Conservation (phyloP, 2,329 filamentous ascomycete species). For the Talaromyces amestolkiae region DNA sequence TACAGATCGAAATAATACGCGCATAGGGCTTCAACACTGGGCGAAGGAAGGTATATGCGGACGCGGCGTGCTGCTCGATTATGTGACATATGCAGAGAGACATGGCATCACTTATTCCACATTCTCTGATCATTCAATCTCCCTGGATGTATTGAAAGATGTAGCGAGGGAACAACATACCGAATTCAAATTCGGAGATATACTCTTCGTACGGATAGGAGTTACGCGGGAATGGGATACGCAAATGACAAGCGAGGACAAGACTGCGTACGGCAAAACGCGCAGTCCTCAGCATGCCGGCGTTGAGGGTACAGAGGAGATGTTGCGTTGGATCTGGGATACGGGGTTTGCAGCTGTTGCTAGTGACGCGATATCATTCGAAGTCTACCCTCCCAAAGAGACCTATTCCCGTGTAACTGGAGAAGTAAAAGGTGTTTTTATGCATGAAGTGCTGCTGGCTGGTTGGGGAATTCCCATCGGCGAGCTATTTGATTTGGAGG, state of each 20-base stretch:
- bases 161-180: conserved; percentile 45
- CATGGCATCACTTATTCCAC: conserved; percentile 41
- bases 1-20: conserved; percentile 41
- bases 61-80: conserved; percentile 54
- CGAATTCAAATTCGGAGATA: conserved; percentile 51
- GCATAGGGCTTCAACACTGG: conserved; percentile 32
- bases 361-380: conserved; percentile 57
- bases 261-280: conserved; percentile 34
- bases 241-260: conserved; percentile 34
- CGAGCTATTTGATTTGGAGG: conserved; percentile 49
- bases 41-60: conserved; percentile 30
- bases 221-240: conserved; percentile 43
- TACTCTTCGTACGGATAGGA: conserved; percentile 51
- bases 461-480: conserved; percentile 53
- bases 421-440: conserved; percentile 30
- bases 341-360: conserved; percentile 57
- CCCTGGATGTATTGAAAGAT: conserved; percentile 35
- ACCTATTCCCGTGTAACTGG: background rate
- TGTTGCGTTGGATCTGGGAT: conserved; percentile 59
- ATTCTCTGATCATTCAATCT: conserved; percentile 43
- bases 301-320: conserved; percentile 50
- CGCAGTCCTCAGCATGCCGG: conserved; percentile 47
- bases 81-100: conserved; percentile 45
- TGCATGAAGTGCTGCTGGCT: conserved; percentile 51
- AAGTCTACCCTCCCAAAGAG: conserved; percentile 37